phyloP scores from a whole-genome alignment of 768 basidiomycete species.

The Tricholoma sp. region DNA sequence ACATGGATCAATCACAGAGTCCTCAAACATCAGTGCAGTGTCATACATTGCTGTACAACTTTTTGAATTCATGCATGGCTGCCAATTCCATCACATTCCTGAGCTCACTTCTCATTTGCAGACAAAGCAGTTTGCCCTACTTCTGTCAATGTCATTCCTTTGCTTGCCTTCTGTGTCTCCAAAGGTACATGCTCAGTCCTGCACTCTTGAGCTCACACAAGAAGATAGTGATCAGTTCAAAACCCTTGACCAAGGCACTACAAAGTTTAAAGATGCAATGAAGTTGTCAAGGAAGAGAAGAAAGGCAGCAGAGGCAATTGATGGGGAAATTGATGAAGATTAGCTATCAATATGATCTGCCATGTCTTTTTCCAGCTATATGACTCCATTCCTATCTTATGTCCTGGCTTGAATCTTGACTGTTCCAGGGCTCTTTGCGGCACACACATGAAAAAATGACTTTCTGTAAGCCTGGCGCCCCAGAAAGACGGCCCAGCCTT shows the following conservation, averaged over 20 bases:
- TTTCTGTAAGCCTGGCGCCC: too few species aligned
- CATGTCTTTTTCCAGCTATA: too few species aligned
- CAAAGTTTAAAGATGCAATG: neutral
- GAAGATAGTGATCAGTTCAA: neutral
- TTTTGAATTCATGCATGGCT: conserved; percentile 4
- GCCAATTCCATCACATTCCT: neutral
- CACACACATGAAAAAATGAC: too few species aligned
- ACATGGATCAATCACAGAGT: neutral
- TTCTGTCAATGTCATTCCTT: neutral
- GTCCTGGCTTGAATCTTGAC: too few species aligned
- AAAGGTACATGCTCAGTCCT: neutral
- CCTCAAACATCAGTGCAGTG: neutral
- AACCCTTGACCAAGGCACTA: neutral
- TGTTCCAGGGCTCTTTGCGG: too few species aligned
- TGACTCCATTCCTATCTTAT: too few species aligned
- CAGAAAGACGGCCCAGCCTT: too few species aligned
- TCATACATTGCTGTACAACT: conserved; percentile 6
- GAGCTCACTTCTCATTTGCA: neutral
- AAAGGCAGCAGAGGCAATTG: neutral
- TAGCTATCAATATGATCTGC: too few species aligned
- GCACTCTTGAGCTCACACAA: neutral
- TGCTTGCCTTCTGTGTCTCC: neutral
- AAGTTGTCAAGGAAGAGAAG: neutral
- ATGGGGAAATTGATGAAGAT: neutral
- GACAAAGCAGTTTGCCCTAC: neutral